Percentiles rank a stretch among this genome's conserved stretches.
Evolutionary conservation across 2,329 filamentous ascomycete species (phyloP).

Genomic region (Annulohypoxylon truncatum): DNA sequence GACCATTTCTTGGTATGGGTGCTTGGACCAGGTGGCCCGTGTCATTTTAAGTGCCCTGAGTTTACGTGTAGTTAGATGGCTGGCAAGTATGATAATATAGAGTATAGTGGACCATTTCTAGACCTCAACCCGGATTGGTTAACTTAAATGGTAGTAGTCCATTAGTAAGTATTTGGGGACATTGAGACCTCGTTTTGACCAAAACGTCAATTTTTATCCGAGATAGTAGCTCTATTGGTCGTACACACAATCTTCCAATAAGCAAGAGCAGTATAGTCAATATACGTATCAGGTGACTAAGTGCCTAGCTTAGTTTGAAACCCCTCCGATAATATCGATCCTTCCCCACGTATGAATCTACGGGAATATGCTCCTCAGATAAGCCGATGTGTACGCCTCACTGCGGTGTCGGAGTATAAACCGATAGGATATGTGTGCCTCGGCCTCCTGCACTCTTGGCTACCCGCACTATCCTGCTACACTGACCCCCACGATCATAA

Average conservation of each 20-base stretch:
- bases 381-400: slow-evolving; percentile 4
- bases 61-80: too few relatives aligned
- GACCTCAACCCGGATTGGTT: background rate
- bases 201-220: background rate
- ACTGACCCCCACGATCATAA: slow-evolving; percentile 31
- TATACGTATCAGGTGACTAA: slow-evolving; percentile 18
- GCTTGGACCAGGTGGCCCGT: too few relatives aligned
- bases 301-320: background rate
- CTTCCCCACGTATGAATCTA: background rate
- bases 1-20: too few relatives aligned
- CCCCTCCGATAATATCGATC: background rate
- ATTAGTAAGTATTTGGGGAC: background rate
- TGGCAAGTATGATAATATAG: too few relatives aligned
- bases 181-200: background rate
- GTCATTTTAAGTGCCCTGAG: too few relatives aligned
- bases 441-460: slow-evolving; percentile 19
- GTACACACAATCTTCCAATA: background rate
- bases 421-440: slow-evolving; percentile 1
- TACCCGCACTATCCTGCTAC: slow-evolving; percentile 22
- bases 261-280: background rate
- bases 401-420: slow-evolving; percentile 16
- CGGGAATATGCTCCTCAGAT: slow-evolving; percentile 16
- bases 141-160: background rate
- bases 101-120: background rate
- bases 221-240: background rate